These are phyloP conservation scores for Solanum paucissectum DNA, from an alignment of 257 asterid species.

Conservation along the genomic window DNA sequence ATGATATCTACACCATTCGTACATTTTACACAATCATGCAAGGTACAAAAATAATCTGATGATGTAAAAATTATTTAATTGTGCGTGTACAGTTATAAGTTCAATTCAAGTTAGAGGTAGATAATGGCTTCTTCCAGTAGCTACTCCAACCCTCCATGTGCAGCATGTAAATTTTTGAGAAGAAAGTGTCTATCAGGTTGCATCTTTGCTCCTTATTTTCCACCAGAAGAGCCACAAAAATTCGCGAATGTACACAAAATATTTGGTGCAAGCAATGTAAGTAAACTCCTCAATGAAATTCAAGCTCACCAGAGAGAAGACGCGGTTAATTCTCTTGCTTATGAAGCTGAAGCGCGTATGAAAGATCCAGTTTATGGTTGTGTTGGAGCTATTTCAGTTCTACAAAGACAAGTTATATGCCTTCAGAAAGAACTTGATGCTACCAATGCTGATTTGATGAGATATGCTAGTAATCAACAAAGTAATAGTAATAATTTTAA, in stretches of 20 bases:
- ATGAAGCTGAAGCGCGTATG: conserved; percentile 71
- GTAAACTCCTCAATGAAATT: conserved; percentile 55
- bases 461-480: conserved; percentile 13
- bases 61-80: background rate
- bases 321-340: conserved; percentile 68
- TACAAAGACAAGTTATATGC: conserved; percentile 46
- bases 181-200: conserved; percentile 62
- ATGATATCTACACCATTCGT: background rate
- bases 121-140: background rate
- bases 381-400: conserved; percentile 61
- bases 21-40: background rate
- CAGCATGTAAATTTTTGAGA: conserved; percentile 78
- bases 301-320: conserved; percentile 63
- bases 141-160: conserved; percentile 70
- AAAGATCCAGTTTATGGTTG: conserved; percentile 76
- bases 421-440: conserved; percentile 68
- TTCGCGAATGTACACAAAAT: conserved; percentile 60
- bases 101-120: background rate
- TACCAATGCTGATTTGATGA: conserved; percentile 51
- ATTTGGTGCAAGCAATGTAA: conserved; percentile 74
- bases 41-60: no score
- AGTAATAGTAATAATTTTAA: background rate
- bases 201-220: conserved; percentile 55
- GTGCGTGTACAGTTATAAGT: background rate
- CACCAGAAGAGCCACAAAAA: conserved; percentile 71